Conservation (phyloP, 2,329 filamentous ascomycete species). For the Diaporthe capsici region DNA sequence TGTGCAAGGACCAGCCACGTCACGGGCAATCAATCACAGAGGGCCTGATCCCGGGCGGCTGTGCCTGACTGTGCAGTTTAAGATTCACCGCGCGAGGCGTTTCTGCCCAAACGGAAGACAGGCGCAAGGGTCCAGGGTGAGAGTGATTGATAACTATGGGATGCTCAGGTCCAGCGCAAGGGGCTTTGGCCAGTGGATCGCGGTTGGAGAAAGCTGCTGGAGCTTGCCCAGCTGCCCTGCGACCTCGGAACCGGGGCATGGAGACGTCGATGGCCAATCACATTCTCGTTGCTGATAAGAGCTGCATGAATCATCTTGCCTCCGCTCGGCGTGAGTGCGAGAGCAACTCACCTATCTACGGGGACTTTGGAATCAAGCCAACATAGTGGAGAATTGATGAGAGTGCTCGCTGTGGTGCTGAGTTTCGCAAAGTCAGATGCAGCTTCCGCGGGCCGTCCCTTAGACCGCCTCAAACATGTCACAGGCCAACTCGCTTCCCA, state of each 20-base stretch:
- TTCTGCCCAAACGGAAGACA: neutral
- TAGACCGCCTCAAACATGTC: too few species aligned
- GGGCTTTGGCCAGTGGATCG: neutral
- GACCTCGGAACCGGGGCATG: conserved; percentile 13
- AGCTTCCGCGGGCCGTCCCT: too few species aligned
- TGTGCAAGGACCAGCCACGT: conserved; percentile 18
- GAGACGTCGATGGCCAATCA: conserved; percentile 8
- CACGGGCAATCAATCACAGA: neutral
- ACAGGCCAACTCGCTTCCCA: neutral
- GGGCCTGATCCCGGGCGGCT: neutral
- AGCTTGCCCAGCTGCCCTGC: neutral
- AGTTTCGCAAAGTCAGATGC: too few species aligned
- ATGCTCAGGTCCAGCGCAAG: neutral
- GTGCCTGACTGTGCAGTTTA: neutral
- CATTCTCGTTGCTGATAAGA: conserved; percentile 7
- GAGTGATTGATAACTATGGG: neutral
- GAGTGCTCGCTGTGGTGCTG: neutral
- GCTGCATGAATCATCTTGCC: neutral
- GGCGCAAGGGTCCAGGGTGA: conserved; percentile 7
- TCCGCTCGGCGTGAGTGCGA: neutral
- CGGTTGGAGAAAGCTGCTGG: neutral
- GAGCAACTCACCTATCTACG: neutral
- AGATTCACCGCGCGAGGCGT: neutral
- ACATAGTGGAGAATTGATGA: neutral
- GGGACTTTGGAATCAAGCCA: neutral